Evolutionary conservation across 805 yeast species (phyloP).

Genomic region (Candida chilensis): DNA sequence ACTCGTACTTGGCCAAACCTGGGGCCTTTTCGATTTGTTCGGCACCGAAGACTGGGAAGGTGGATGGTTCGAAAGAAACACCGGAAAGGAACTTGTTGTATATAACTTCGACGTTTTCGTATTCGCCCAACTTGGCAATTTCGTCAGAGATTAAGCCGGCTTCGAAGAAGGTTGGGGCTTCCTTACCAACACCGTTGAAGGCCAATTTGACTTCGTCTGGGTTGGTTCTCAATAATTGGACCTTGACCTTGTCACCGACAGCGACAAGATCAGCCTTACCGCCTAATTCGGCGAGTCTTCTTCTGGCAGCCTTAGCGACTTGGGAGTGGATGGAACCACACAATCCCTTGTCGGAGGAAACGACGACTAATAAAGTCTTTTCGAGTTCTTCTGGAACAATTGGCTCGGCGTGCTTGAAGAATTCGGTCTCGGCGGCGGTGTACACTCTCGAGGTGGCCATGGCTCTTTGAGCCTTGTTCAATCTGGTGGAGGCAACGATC

Average conservation of each 20-base stretch:
- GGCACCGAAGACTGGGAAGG: conserved; percentile 57
- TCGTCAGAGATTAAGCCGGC: conserved; percentile 85
- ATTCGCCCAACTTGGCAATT: conserved; percentile 58
- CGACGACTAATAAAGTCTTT: conserved; percentile 75
- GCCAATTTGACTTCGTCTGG: conserved; percentile 61
- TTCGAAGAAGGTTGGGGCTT: conserved; percentile 89
- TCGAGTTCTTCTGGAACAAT: conserved; percentile 37
- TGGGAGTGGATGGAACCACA: conserved; percentile 98
- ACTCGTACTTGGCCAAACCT: conserved; percentile 74
- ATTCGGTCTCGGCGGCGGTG: conserved; percentile 70
- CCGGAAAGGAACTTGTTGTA: conserved; percentile 86
- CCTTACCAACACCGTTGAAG: conserved; percentile 91
- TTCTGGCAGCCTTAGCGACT: conserved; percentile 82
- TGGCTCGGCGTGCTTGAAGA: conserved; percentile 78
- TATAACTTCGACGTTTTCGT: conserved; percentile 70
- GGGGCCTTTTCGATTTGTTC: conserved; percentile 76
- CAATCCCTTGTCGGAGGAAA: conserved; percentile 95
- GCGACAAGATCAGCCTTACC: conserved; percentile 69
- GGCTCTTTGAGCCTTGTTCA: conserved; percentile 91
- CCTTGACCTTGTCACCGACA: conserved; percentile 90
- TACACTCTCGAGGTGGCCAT: conserved; percentile 83
- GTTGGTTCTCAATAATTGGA: conserved; percentile 80
- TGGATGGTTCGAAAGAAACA: conserved; percentile 82
- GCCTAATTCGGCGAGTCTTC: conserved; percentile 49
- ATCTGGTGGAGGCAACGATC: conserved; percentile 96